Percentiles rank a stretch among this genome's conserved stretches.
Conservation (phyloP, 306 rosid species). For the Hippophae tibetana region DNA sequence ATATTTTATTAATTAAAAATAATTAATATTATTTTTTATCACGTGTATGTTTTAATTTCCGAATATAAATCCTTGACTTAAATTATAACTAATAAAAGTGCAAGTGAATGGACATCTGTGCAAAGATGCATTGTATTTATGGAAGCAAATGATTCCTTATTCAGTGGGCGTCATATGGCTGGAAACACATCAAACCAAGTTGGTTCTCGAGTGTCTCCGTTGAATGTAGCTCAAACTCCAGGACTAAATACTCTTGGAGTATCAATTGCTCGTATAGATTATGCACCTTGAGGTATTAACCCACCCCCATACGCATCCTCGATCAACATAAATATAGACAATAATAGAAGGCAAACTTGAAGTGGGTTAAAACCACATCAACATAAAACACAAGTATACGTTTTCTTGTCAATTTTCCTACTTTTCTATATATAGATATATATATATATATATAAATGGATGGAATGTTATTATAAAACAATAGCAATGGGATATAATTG, state of each 20-base stretch:
- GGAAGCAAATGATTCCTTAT: conserved; percentile 28
- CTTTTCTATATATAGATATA: no score
- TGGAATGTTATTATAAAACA: no score
- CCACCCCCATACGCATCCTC: conserved; percentile 33
- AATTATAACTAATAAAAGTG: no score
- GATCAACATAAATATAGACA: conserved; percentile 23
- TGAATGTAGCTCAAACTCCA: conserved; percentile 19
- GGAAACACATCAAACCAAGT: conserved; percentile 25
- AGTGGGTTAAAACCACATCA: no score
- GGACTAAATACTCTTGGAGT: conserved; percentile 32
- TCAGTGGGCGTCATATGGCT: conserved; percentile 19
- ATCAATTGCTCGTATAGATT: conserved; percentile 28
- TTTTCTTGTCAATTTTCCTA: no score
- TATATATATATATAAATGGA: no score
- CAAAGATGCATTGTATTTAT: conserved; percentile 27
- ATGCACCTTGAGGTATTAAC: conserved; percentile 23
- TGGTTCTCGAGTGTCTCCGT: conserved; percentile 25
- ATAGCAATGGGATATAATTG: no score
- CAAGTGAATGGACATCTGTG: conserved; percentile 20
- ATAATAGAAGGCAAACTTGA: conserved; percentile 27
- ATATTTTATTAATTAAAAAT: no score
- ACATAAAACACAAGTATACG: no score
- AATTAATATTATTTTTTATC: no score
- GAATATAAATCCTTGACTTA: no score
- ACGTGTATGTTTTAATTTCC: no score